A percentile compares a stretch with the other conserved stretches of the same genome.
Evolutionary conservation across 371 early-diverging fungal species (phyloP).

Genomic region (Mucor velutinosus): DNA sequence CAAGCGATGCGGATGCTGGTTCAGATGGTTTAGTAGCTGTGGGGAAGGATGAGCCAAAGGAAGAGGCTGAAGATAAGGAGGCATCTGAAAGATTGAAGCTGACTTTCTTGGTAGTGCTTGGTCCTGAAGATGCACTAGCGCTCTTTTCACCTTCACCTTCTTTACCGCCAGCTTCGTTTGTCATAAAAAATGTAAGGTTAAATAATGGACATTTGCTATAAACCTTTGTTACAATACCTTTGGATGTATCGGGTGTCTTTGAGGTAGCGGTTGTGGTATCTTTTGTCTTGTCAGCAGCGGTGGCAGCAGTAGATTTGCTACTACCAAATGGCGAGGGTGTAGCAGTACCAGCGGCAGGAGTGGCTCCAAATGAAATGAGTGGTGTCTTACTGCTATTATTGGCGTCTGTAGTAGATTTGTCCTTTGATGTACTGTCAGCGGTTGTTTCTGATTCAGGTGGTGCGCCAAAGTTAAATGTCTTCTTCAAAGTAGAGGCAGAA

Average conservation of each 20-base stretch:
- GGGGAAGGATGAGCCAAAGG: neutral
- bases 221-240: neutral
- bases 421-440: neutral
- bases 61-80: neutral
- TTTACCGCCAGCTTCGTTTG: neutral
- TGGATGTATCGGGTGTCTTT: neutral
- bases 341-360: neutral
- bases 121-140: neutral
- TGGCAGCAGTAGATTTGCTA: neutral
- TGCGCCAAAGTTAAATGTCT: neutral
- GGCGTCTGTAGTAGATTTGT: neutral
- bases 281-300: neutral
- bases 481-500: neutral
- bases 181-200: neutral
- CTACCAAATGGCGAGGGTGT: neutral
- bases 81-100: conserved; percentile 2
- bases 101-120: neutral
- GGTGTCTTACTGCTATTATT: neutral
- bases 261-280: neutral
- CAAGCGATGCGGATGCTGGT: conserved; percentile 10
- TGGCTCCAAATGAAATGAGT: neutral
- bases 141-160: neutral
- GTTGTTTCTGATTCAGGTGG: neutral
- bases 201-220: neutral
- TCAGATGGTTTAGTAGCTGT: neutral